phyloP scores from a whole-genome alignment of 2,329 filamentous ascomycete genomes.

The Tolypocladium nubicola region DNA sequence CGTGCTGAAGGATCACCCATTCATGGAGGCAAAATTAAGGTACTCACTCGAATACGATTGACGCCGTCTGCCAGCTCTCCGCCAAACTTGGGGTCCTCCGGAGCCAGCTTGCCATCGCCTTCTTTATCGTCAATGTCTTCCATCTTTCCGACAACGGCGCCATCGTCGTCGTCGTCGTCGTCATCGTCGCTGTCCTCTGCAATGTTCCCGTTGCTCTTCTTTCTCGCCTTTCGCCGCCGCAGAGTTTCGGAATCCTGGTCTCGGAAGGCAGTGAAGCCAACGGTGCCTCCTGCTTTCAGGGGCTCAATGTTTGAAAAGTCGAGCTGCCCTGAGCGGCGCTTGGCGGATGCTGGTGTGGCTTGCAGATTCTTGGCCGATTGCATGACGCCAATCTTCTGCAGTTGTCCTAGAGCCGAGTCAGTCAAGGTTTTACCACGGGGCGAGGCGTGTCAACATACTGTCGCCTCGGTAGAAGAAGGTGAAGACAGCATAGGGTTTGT shows the following conservation, averaged over 20 bases:
- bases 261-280: conserved; percentile 82
- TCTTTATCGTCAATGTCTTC: conserved; percentile 55
- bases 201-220: conserved; percentile 58
- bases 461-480: conserved; percentile 97
- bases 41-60: conserved; percentile 65
- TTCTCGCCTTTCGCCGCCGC: conserved; percentile 45
- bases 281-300: conserved; percentile 75
- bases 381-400: conserved; percentile 92
- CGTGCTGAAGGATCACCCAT: background rate
- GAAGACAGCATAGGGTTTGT: conserved; percentile 92
- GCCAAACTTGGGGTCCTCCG: conserved; percentile 62
- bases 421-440: background rate
- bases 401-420: conserved; percentile 55
- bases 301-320: conserved; percentile 81
- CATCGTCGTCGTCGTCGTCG: conserved; percentile 56
- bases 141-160: conserved; percentile 52
- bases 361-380: conserved; percentile 55
- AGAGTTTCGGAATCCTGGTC: conserved; percentile 50
- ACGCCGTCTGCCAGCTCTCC: conserved; percentile 73
- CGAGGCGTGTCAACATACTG: conserved; percentile 48
- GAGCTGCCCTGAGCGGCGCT: conserved; percentile 71
- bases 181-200: conserved; percentile 63
- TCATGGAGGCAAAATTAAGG: background rate
- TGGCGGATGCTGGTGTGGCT: conserved; percentile 49
- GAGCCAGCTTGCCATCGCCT: conserved; percentile 46